Conservation (phyloP, 345 rosid species). For the Eucalyptus guilfoylei region DNA sequence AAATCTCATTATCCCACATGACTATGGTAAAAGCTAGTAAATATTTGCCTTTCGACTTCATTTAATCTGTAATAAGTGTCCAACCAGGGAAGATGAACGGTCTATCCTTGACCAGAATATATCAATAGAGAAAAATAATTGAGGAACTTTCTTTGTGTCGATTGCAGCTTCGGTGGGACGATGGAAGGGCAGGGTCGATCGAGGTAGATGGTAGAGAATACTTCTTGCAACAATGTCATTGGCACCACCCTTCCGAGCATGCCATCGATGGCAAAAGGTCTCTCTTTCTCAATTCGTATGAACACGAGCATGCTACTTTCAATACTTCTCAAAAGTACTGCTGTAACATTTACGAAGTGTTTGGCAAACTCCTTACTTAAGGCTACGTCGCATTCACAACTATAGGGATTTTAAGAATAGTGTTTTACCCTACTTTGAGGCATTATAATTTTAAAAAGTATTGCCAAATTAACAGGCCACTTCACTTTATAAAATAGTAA, state of each 20-base stretch:
- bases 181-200: constrained; percentile 25
- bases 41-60: not conserved
- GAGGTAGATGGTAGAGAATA: constrained; percentile 27
- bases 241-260: constrained; percentile 86
- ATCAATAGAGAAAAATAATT: not conserved
- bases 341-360: not conserved
- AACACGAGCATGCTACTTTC: not conserved
- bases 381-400: not conserved
- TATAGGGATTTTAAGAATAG: not conserved
- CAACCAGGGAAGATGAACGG: not conserved
- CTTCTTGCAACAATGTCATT: constrained; percentile 51
- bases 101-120: not conserved
- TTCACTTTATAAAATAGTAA: rapidly evolving
- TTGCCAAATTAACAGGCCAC: not conserved
- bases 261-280: constrained; percentile 47
- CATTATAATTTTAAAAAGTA: not conserved
- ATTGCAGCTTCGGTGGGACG: constrained; percentile 42
- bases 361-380: not conserved
- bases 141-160: not conserved
- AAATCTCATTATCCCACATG: not conserved
- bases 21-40: not conserved
- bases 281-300: not conserved
- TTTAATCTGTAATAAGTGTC: not conserved
- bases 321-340: not conserved
- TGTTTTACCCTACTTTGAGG: not conserved